Evolutionary conservation across 2,329 filamentous ascomycete genomes (phyloP).

Genomic region (Lecanoromycetidae sp.): DNA sequence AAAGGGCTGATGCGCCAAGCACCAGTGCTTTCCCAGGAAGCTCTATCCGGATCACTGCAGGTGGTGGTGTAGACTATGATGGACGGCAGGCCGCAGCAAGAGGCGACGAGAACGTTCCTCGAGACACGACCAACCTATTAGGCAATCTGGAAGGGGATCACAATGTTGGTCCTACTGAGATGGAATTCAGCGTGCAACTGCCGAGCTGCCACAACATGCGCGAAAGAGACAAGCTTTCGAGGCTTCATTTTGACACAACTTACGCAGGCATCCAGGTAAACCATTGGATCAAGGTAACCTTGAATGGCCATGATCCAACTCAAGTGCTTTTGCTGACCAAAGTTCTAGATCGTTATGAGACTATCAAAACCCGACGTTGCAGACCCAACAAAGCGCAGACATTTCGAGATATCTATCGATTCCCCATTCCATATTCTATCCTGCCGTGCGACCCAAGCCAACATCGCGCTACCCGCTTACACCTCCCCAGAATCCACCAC

Average conservation of each 20-base stretch:
- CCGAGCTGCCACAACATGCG: conserved; percentile 78
- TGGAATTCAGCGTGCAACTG: conserved; percentile 86
- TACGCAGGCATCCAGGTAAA: conserved; percentile 90
- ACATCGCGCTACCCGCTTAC: conserved; percentile 76
- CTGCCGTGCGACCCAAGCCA: conserved; percentile 83
- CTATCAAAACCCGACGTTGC: conserved; percentile 72
- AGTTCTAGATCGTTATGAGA: conserved; percentile 68
- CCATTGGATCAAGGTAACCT: conserved; percentile 83
- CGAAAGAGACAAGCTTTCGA: conserved; percentile 52
- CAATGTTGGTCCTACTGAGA: conserved; percentile 77
- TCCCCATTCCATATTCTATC: conserved; percentile 89
- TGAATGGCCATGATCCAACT: conserved; percentile 7
- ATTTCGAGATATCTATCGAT: conserved; percentile 94
- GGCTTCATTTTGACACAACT: conserved; percentile 78
- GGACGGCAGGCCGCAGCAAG: conserved; percentile 43
- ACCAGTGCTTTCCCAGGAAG: conserved; percentile 63
- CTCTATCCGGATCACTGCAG: conserved; percentile 62
- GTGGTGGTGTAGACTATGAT: conserved; percentile 64
- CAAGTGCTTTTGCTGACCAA: background rate
- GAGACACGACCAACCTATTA: conserved; percentile 56
- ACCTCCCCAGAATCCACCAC: conserved; percentile 42
- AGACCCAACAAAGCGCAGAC: conserved; percentile 66
- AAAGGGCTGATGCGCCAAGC: conserved; percentile 66
- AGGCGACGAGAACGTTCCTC: conserved; percentile 43
- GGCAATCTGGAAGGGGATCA: conserved; percentile 67